Base-by-base conservation (phyloP, 2,329 filamentous ascomycete species). In the Huntiella omanensis region DNA sequence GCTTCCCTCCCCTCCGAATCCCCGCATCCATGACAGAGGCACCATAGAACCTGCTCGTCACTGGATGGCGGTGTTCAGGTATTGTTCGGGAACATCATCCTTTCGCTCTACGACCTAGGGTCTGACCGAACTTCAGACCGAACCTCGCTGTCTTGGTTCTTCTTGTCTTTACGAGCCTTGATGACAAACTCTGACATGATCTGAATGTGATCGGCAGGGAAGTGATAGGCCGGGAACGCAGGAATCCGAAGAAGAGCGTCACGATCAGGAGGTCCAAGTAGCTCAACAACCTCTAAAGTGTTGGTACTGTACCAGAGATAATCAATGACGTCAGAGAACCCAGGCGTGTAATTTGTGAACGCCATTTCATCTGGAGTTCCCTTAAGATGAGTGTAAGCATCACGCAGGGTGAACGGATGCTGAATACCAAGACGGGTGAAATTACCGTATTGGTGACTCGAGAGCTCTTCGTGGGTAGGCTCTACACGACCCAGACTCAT, bases 291-390 rank as follows among this genome's bases (percentile, higher is more conserved):
- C 58, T 91, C 83, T 39, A 95, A 68, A 16, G 81, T 77, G 61
- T 91, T 94, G 49, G 85, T 88, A 48, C 86, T 87, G 63, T 93
- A 98, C 86, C 87, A 96, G 56, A 98, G 85, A 62, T 96, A 95
- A 60, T 98, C 91, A 54, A 98, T 82, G 48, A 92, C 83, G 51
- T 86, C 87, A 44, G 76, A 75, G 64, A 95, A 98, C n/a, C 77
- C 77, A 1, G 91, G 87, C 11, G 86, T 92, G 63, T 96, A 98
- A 63, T 98, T 98, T 40, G 91, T 98, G 61, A 94, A 98, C 4
- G 77, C 77, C 55, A 96, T 66, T 59, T 94, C 84, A 49, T 86
- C 82, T 5, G 79, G 77, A 33, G 91, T 77, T 57, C 88, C 81
- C 52, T 80, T 80, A 45, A 93, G 80, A 52, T 82, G 75, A 33